Percentiles rank a stretch among this genome's conserved stretches.
Evolutionary conservation across 2,329 filamentous ascomycete genomes (phyloP).

Genomic region (Hymenoscyphus salicellus): DNA sequence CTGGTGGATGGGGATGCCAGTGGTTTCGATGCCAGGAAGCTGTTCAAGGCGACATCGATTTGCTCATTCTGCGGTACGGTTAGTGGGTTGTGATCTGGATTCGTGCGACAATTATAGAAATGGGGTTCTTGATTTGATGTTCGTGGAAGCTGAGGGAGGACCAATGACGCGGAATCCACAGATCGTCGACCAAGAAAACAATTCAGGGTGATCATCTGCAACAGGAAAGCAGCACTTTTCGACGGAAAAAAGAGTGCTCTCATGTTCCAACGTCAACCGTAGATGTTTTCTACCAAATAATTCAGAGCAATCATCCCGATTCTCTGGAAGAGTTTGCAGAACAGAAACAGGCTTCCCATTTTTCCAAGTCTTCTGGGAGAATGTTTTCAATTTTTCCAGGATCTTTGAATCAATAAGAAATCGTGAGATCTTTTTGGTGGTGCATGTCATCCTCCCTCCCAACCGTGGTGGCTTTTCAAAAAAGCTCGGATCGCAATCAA

Average conservation of each 20-base stretch:
- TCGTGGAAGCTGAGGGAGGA: not conserved
- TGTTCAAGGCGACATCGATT: slow-evolving; percentile 92
- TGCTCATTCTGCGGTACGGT: slow-evolving; percentile 52
- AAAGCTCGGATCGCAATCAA: not conserved
- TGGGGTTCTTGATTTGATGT: not conserved
- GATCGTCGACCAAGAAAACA: not conserved
- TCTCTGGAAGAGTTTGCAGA: too few species aligned
- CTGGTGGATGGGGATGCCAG: slow-evolving; percentile 68
- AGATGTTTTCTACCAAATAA: too few species aligned
- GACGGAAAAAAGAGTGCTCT: not conserved
- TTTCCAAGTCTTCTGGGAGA: too few species aligned
- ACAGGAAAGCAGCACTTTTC: not conserved
- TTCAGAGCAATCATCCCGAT: too few species aligned
- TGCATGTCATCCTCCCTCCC: not conserved
- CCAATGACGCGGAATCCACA: not conserved
- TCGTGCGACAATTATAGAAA: not conserved
- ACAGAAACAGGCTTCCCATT: too few species aligned
- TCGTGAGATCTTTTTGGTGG: not conserved
- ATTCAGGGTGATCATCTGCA: not conserved
- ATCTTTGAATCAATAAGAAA: too few species aligned
- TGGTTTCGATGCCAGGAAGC: slow-evolving; percentile 69
- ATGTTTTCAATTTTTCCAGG: too few species aligned
- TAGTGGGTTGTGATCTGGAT: not conserved
- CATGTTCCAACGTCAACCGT: not conserved
- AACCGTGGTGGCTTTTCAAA: not conserved